Base-by-base conservation (phyloP, 768 basidiomycete species). In the Paxillus ammoniavirescens region DNA sequence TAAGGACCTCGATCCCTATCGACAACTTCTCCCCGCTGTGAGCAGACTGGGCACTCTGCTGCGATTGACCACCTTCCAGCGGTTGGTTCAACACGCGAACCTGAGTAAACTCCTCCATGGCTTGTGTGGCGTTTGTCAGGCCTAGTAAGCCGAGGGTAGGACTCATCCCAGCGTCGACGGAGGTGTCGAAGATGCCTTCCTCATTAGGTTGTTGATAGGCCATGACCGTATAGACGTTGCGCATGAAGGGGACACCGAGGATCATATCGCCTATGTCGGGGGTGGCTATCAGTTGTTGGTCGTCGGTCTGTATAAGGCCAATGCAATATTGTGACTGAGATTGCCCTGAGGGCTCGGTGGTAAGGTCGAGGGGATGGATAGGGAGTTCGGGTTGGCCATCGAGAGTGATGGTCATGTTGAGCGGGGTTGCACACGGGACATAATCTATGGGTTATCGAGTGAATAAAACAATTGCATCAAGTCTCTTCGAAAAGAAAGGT, bases 171-270 rank as follows among this genome's bases (percentile, higher is more conserved):
- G 57, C 54, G 42, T 58, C 52, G 21, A 61, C 59, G 33, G 54
- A 54, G 5, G 48, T 50, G 28, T 76, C 70, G 65, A 86, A 82
- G 4, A 61, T 59, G 13, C 85, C 85, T 21, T 75, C 61, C 0
- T 66, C 40, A 44, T 72, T 61, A 2, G 84, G 84, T 0, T 61
- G 54, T 43, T 79, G 74, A 64, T 86, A 89, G 1, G 84, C 84
- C 78, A 91, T 80, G 57, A 93, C 88, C 12, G 82, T 85, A 64
- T 93, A 92, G 4, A 82, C 77, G 61, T 84, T 91, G 10, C 87
- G 78, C 61, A 92, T 71, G 65, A 92, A 92, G 0, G 89, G 83
- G 0, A 89, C 86, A 38, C 89, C 90, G 37, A 92, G 82, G 53
- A 92, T 75, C 72, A 92, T 84, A 66, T 91, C 89, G 1, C 80